Evolutionary conservation across 257 asterid species (phyloP).

Genomic region (Apocynum venetum): DNA sequence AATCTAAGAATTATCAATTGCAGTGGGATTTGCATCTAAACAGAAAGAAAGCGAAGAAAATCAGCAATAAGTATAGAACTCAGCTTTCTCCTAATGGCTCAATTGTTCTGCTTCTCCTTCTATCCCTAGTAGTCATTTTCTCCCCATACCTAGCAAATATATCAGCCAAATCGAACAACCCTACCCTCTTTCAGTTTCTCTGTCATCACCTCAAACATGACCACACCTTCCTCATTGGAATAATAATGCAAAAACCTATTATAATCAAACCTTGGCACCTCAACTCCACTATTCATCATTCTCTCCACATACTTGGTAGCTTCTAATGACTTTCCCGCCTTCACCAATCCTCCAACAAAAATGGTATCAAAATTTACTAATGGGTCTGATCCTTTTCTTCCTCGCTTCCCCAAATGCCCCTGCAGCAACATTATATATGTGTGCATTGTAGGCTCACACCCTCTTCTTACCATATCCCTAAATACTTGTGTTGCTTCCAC

Average conservation of each 20-base stretch:
- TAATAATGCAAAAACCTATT: constrained; percentile 65
- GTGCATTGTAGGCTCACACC: no score
- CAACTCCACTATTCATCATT: constrained; percentile 50
- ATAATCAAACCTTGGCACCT: constrained; percentile 91
- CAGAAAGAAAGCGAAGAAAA: not conserved
- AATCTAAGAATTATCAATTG: not conserved
- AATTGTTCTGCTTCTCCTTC: constrained; percentile 53
- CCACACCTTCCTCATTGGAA: constrained; percentile 80
- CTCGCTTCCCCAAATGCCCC: constrained; percentile 10
- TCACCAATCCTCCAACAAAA: constrained; percentile 81
- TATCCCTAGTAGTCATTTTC: constrained; percentile 88
- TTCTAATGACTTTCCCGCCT: constrained; percentile 64
- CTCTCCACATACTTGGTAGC: constrained; percentile 86
- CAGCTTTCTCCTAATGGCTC: not conserved
- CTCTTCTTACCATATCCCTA: no score
- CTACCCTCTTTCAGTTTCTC: constrained; percentile 79
- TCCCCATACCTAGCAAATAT: constrained; percentile 68
- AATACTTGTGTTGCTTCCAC: no score
- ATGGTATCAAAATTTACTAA: constrained; percentile 87
- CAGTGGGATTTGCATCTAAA: not conserved
- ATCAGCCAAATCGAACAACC: constrained; percentile 83
- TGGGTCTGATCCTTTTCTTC: constrained; percentile 80
- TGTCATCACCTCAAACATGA: constrained; percentile 78
- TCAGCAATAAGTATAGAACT: not conserved
- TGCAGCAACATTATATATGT: no score